phyloP scores from a whole-genome alignment of 1,284 basidiomycete genomes.

The Athelia sp. region DNA sequence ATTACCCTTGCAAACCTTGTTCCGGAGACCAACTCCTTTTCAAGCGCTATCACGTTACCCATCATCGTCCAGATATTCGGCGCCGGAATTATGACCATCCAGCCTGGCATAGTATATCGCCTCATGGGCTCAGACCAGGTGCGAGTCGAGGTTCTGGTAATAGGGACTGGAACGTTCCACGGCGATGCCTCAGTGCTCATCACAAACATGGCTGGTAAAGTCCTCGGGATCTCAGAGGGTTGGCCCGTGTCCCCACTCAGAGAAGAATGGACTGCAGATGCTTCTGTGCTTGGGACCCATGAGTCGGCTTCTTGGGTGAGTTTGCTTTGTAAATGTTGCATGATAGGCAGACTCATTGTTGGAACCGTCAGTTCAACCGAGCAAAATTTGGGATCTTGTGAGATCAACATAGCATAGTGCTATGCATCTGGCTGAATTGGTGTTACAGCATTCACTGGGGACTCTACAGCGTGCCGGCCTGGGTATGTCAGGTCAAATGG shows the following conservation, averaged over 20 bases:
- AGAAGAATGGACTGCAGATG: constrained; percentile 34
- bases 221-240: constrained; percentile 27
- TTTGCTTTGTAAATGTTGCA: constrained; percentile 1
- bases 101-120: constrained; percentile 31
- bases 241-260: constrained; percentile 33
- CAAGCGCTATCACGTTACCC: constrained; percentile 26
- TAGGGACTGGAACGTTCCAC: constrained; percentile 15
- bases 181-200: constrained; percentile 29
- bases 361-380: constrained; percentile 32
- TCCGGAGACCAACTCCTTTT: constrained; percentile 20
- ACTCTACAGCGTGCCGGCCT: constrained; percentile 46
- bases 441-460: constrained; percentile 51
- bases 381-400: constrained; percentile 58
- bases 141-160: constrained; percentile 36
- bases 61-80: constrained; percentile 32
- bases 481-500: constrained; percentile 22
- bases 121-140: constrained; percentile 41
- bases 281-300: constrained; percentile 32
- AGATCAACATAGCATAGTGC: constrained; percentile 15
- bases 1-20: constrained; percentile 43
- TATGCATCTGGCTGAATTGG: not conserved
- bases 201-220: constrained; percentile 24
- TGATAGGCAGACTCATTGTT: constrained; percentile 4
- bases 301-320: constrained; percentile 50
- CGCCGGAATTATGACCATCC: constrained; percentile 30